These are phyloP conservation scores for Phytophthora sp. DNA, from an alignment of 352 stramenopile species.

Conservation along the genomic window DNA sequence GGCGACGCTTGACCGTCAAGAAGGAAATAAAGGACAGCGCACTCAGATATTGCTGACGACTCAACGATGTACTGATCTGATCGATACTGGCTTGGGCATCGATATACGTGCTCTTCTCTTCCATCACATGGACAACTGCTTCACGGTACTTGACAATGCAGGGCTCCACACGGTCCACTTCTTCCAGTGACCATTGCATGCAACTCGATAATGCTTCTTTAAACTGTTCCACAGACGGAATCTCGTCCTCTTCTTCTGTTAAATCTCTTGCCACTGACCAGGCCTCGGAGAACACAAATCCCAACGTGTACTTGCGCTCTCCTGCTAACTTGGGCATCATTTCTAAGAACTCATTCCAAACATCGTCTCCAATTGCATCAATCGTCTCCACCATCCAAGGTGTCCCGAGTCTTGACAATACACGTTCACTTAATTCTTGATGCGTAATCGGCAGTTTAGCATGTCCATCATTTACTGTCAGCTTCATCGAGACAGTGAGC, in stretches of 20 bases:
- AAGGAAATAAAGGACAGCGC: conserved; percentile 79
- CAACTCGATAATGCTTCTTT: conserved; percentile 77
- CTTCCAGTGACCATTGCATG: conserved; percentile 70
- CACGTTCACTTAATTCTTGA: conserved; percentile 70
- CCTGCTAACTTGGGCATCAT: conserved; percentile 78
- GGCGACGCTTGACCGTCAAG: conserved; percentile 61
- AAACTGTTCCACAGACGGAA: conserved; percentile 75
- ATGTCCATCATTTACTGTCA: conserved; percentile 83
- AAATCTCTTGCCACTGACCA: conserved; percentile 81
- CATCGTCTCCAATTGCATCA: conserved; percentile 65
- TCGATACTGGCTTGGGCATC: conserved; percentile 76
- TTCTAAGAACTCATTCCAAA: conserved; percentile 72
- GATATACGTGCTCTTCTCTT: conserved; percentile 91
- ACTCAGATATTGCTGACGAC: conserved; percentile 77
- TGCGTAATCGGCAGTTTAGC: conserved; percentile 84
- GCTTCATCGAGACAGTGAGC: conserved; percentile 77
- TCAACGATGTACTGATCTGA: conserved; percentile 68
- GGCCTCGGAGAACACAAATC: conserved; percentile 86
- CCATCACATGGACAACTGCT: conserved; percentile 82
- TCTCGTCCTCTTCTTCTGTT: conserved; percentile 78
- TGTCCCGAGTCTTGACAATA: conserved; percentile 75
- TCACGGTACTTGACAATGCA: conserved; percentile 79
- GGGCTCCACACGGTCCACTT: conserved; percentile 64
- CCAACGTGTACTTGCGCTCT: conserved; percentile 80
- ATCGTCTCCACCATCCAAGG: conserved; percentile 84